These are phyloP conservation scores for Blastomyces emzantsi DNA, from an alignment of 2,329 filamentous ascomycete genomes.

Conservation along the genomic window DNA sequence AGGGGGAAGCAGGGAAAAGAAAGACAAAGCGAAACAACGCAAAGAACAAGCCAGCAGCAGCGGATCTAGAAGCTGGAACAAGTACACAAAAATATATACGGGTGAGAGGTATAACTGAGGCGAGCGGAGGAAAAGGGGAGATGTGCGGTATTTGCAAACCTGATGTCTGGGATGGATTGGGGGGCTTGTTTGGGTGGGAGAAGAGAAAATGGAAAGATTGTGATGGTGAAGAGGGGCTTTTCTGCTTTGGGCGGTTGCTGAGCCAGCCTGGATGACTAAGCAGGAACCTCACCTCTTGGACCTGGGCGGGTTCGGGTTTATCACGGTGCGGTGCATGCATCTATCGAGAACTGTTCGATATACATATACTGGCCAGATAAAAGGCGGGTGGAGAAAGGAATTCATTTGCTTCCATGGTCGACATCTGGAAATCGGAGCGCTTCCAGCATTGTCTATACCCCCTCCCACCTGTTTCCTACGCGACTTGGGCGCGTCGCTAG, in stretches of 20 bases:
- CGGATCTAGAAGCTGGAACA: not conserved
- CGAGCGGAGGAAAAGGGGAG: slow-evolving; percentile 9
- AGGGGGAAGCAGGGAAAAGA: slow-evolving; percentile 18
- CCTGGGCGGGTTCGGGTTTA: no score
- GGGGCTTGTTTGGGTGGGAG: slow-evolving; percentile 12
- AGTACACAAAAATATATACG: slow-evolving; percentile 6
- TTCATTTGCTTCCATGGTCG: not conserved
- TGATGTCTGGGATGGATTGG: slow-evolving; percentile 3
- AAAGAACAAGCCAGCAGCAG: slow-evolving; percentile 9
- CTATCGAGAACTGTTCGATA: not conserved
- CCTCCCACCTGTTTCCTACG: not conserved
- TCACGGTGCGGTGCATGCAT: no score
- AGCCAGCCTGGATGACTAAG: not conserved
- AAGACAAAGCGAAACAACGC: slow-evolving; percentile 12
- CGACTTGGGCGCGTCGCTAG: not conserved
- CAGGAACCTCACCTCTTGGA: not conserved
- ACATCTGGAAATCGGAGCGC: not conserved
- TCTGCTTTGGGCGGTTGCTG: slow-evolving; percentile 7
- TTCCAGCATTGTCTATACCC: not conserved
- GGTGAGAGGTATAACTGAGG: slow-evolving; percentile 11
- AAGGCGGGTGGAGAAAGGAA: not conserved
- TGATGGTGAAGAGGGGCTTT: slow-evolving; percentile 9
- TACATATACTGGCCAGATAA: not conserved
- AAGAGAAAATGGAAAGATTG: slow-evolving; percentile 3
- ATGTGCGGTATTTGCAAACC: not conserved